Evolutionary conservation across 139 green algal genomes (phyloP), one percentile per base, ranked within the genome.

Genomic region (Marvania coccoides): DNA sequence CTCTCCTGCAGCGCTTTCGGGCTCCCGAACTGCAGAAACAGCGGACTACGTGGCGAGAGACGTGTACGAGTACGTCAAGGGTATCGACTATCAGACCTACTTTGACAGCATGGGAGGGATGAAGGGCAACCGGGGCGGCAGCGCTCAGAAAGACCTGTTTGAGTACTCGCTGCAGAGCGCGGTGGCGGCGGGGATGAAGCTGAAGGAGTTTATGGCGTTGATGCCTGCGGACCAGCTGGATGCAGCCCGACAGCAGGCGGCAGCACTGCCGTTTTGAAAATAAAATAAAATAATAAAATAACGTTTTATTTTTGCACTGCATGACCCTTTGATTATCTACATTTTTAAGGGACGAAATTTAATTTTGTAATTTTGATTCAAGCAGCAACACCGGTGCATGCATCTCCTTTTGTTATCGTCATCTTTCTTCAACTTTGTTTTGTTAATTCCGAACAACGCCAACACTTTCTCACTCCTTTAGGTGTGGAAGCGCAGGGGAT

Each of bases 21-120:
- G 14, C 23, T 28, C 46, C 2, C 23, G 39, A 10, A 29, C 58
- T 24, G 31, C 42, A 19, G 47, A 47, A 26, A 7, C 23, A 9
- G 72, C 72, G 7, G 53, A 67, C 30, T n/a, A 45, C 7, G 15
- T 72, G 26, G 68, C 54, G 8, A 36, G 68, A 0, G 68, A 79
- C 45, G 72, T 72, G 24, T 78, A 68, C 26, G 68, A 79, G 61
- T 67, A 62, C 13, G 47, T 79, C 31, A 34, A 42, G 31, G 63
- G 72, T 29, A 77, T 83, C 4, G 71, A 78, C 37, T 77, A 60
- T 31, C 58, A 78, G n/a, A 72, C 61, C 29, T 83, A 83, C 40
- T 83, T 73, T 65, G 77, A 83, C 2, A 55, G 53, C 6, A 70
- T 78, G 69, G 36, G 29, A 14, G 55, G 55, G 0, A 40, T 38